These are phyloP conservation scores for Hypoxylon fragiforme DNA, from an alignment of 495 filamentous ascomycete genomes.

Conservation along the genomic window DNA sequence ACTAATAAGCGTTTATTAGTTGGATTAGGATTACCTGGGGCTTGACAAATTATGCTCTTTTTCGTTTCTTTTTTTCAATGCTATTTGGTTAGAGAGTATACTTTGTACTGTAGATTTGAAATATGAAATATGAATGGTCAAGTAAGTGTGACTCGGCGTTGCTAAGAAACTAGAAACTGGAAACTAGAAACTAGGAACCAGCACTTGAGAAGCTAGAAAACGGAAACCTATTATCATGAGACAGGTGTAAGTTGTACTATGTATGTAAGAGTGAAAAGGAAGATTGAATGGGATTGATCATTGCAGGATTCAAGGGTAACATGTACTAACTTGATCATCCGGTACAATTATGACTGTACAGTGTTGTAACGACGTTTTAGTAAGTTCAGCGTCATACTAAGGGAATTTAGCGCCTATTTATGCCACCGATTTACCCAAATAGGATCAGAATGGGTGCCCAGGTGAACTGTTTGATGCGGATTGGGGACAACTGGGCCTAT, in stretches of 20 bases:
- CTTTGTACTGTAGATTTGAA: too few species aligned
- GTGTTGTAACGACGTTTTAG: not conserved
- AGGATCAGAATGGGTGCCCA: not conserved
- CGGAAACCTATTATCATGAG: conserved; percentile 24
- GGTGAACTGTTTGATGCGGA: conserved; percentile 8
- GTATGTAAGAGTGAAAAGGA: not conserved
- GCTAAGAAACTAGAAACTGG: too few species aligned
- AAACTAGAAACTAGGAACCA: too few species aligned
- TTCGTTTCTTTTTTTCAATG: not conserved
- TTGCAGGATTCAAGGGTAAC: not conserved
- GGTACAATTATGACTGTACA: conserved; percentile 20
- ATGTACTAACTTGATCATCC: conserved; percentile 26
- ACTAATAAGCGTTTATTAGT: conserved; percentile 1
- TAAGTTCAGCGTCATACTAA: conserved; percentile 34
- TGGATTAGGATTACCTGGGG: too few species aligned
- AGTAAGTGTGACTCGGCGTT: too few species aligned
- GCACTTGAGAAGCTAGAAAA: not conserved
- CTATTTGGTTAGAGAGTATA: not conserved
- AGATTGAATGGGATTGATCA: not conserved
- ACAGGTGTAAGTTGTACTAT: conserved; percentile 16
- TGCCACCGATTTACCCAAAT: conserved; percentile 13
- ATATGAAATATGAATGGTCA: too few species aligned
- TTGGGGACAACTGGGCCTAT: not conserved
- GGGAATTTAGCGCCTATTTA: conserved; percentile 24
- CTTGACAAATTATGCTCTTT: too few species aligned